A percentile compares a stretch with the other conserved stretches of the same genome.
These are phyloP conservation scores for Posidonia australis DNA, from an alignment of 106 monocot species.

Conservation along the genomic window DNA sequence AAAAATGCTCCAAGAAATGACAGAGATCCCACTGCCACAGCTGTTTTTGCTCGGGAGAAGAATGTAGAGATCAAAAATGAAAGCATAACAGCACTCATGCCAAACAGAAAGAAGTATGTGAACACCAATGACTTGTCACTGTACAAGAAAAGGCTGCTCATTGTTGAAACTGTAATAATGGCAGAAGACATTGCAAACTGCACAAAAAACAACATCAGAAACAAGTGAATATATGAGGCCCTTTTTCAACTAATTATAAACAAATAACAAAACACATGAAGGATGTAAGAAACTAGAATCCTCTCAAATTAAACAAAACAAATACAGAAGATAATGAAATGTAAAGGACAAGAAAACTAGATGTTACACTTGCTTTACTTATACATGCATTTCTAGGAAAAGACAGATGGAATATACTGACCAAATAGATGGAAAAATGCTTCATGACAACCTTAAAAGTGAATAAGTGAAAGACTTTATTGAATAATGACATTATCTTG, in stretches of 20 bases:
- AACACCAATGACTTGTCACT: constrained; percentile 90
- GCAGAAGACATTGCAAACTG: constrained; percentile 91
- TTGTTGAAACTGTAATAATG: constrained; percentile 68
- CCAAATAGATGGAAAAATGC: too few relatives aligned
- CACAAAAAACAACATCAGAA: constrained; percentile 15
- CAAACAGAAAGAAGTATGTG: constrained; percentile 69
- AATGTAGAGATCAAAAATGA: constrained; percentile 87
- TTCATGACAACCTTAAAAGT: too few relatives aligned
- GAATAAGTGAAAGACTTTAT: too few relatives aligned
- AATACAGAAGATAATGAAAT: too few relatives aligned
- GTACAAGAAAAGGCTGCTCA: constrained; percentile 79
- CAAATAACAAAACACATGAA: too few relatives aligned
- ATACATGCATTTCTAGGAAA: too few relatives aligned
- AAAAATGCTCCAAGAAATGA: constrained; percentile 83
- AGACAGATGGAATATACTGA: too few relatives aligned
- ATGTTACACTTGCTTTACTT: too few relatives aligned
- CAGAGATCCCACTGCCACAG: constrained; percentile 84
- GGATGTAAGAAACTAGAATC: too few relatives aligned
- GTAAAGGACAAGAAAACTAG: too few relatives aligned
- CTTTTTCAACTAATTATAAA: background rate
- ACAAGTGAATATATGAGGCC: background rate
- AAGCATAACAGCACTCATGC: constrained; percentile 80
- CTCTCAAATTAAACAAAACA: too few relatives aligned
- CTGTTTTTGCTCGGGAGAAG: constrained; percentile 88
- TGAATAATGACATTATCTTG: too few relatives aligned